phyloP scores from a whole-genome alignment of 306 rosid genomes.

The Glycine soja region DNA sequence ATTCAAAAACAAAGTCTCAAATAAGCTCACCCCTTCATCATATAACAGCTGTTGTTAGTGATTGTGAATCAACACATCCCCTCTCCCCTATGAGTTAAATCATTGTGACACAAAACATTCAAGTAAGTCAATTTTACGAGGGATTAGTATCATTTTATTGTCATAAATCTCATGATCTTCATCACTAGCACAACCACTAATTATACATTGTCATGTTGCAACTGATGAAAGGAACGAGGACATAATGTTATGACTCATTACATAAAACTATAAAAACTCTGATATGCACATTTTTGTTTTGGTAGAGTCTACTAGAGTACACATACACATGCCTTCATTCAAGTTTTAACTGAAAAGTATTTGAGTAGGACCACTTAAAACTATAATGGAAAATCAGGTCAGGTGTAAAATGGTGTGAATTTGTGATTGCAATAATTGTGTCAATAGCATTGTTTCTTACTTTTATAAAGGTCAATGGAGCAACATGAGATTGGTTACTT shows the following conservation, averaged over 20 bases:
- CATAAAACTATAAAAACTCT: not conserved
- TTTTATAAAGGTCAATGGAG: conserved; percentile 16
- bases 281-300: not conserved
- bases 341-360: not conserved
- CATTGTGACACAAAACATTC: not conserved
- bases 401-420: conserved; percentile 8
- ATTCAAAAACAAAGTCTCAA: no score
- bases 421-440: conserved; percentile 37
- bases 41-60: no score
- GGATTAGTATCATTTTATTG: not conserved
- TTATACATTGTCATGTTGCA: not conserved
- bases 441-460: conserved; percentile 27
- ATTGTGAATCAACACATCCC: not conserved
- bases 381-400: not conserved
- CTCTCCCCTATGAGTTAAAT: not conserved
- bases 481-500: conserved; percentile 17
- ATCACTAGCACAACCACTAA: conserved; percentile 19
- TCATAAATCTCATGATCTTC: conserved; percentile 1
- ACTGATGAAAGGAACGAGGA: conserved; percentile 9
- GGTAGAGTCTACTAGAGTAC: not conserved
- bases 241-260: not conserved
- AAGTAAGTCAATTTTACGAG: not conserved
- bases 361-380: conserved; percentile 7
- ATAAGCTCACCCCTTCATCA: no score
- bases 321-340: not conserved